Percentiles rank a stretch among this genome's conserved stretches.
These are phyloP conservation scores for Caryopteris hybrid DNA, from an alignment of 305 asterid species.

Conservation along the genomic window DNA sequence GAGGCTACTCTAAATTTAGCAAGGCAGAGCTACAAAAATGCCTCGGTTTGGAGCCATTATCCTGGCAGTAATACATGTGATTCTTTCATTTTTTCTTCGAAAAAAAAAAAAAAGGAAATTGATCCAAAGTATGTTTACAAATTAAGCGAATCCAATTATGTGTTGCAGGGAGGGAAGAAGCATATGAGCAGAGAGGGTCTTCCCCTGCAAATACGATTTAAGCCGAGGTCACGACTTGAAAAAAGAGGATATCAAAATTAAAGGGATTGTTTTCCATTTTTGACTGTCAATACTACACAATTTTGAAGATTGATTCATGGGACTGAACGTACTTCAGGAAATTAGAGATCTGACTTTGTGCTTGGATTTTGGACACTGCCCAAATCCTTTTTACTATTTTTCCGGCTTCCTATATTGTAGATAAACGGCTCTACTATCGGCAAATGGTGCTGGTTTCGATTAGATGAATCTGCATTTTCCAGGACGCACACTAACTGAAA, in stretches of 20 bases:
- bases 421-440: neutral
- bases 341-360: slow-evolving; percentile 1
- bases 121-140: neutral
- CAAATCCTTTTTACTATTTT: neutral
- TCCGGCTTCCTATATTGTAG: neutral
- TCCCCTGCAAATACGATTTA: neutral
- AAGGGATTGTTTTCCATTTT: neutral
- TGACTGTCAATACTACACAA: neutral
- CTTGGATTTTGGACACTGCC: neutral
- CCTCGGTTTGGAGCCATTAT: slow-evolving; percentile 20
- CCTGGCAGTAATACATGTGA: neutral
- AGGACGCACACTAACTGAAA: neutral
- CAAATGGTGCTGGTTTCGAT: no score
- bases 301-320: neutral
- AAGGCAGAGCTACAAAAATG: slow-evolving; percentile 29
- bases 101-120: no score
- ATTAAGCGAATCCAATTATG: neutral
- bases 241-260: neutral
- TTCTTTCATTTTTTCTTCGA: neutral
- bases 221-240: neutral
- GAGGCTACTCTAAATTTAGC: slow-evolving; percentile 18
- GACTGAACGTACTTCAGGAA: neutral
- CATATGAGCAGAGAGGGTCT: neutral
- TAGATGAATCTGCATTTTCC: neutral
- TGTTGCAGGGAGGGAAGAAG: slow-evolving; percentile 2